A percentile compares a stretch with the other conserved stretches of the same genome.
phyloP scores from a whole-genome alignment of 2,329 filamentous ascomycete species.

The Neocucurbitaria cava region DNA sequence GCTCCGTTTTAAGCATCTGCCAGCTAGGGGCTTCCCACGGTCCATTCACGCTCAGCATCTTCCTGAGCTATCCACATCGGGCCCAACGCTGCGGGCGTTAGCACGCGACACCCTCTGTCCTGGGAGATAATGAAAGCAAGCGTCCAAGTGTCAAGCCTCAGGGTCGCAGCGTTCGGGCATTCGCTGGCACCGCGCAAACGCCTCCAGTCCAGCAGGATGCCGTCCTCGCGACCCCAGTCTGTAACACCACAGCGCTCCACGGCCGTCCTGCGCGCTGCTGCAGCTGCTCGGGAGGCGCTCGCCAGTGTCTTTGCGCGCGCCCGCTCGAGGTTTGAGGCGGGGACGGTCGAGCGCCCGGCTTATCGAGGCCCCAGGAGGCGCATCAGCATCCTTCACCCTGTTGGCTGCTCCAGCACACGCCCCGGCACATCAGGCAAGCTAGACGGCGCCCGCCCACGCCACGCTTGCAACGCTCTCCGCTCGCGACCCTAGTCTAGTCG shows the following conservation, averaged over 20 bases:
- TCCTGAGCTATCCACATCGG: slow-evolving; percentile 21
- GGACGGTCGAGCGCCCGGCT: slow-evolving; percentile 6
- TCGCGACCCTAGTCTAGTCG: slow-evolving; percentile 5
- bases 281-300: slow-evolving; percentile 16
- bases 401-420: slow-evolving; percentile 15
- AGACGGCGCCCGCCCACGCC: slow-evolving; percentile 19
- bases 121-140: slow-evolving; percentile 13
- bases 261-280: neutral
- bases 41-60: slow-evolving; percentile 22
- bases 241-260: slow-evolving; percentile 13
- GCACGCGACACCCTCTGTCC: slow-evolving; percentile 41
- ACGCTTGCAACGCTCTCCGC: slow-evolving; percentile 37
- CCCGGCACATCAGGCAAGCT: slow-evolving; percentile 11
- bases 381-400: slow-evolving; percentile 3
- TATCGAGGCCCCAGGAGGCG: slow-evolving; percentile 9
- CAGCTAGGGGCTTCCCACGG: slow-evolving; percentile 28
- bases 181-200: slow-evolving; percentile 11
- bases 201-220: slow-evolving; percentile 8
- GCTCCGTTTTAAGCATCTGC: slow-evolving; percentile 35
- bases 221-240: slow-evolving; percentile 9
- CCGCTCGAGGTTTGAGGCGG: slow-evolving; percentile 6
- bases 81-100: slow-evolving; percentile 20
- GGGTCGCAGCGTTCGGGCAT: slow-evolving; percentile 8
- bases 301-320: slow-evolving; percentile 10
- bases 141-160: too few species aligned